Evolutionary conservation across 2,329 filamentous ascomycete species (phyloP).

Genomic region (Aureobasidium subglaciale): DNA sequence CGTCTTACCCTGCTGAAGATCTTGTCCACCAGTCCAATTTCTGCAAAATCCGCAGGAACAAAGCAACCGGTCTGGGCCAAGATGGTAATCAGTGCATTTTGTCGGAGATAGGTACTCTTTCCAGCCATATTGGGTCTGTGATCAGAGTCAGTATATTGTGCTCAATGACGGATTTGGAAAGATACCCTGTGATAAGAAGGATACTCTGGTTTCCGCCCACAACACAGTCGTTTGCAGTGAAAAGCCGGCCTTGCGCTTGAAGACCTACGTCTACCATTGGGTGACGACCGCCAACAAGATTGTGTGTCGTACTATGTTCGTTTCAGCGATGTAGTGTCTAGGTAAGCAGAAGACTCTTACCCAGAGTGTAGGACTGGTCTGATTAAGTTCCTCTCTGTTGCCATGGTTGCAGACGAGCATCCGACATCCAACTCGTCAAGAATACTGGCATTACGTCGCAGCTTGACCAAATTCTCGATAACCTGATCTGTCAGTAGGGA

Average conservation of each 20-base stretch:
- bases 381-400: slow-evolving; percentile 63
- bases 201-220: slow-evolving; percentile 71
- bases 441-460: slow-evolving; percentile 83
- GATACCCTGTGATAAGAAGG: slow-evolving; percentile 56
- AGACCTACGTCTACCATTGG: slow-evolving; percentile 85
- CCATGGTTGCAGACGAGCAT: slow-evolving; percentile 75
- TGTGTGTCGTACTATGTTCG: slow-evolving; percentile 48
- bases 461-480: slow-evolving; percentile 71
- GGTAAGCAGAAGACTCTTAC: neutral
- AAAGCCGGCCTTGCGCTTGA: slow-evolving; percentile 68
- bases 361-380: slow-evolving; percentile 63
- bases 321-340: neutral
- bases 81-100: slow-evolving; percentile 91
- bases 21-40: slow-evolving; percentile 88
- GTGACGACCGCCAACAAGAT: slow-evolving; percentile 79
- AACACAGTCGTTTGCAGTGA: slow-evolving; percentile 79
- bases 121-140: slow-evolving; percentile 86
- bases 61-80: slow-evolving; percentile 89
- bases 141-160: neutral
- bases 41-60: slow-evolving; percentile 79
- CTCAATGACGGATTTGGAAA: neutral
- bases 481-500: slow-evolving; percentile 31
- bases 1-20: slow-evolving; percentile 68
- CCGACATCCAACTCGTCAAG: slow-evolving; percentile 90
- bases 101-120: slow-evolving; percentile 90